Evolutionary conservation across 441 rosid genomes (phyloP).

Genomic region (Corymbia citriodora): DNA sequence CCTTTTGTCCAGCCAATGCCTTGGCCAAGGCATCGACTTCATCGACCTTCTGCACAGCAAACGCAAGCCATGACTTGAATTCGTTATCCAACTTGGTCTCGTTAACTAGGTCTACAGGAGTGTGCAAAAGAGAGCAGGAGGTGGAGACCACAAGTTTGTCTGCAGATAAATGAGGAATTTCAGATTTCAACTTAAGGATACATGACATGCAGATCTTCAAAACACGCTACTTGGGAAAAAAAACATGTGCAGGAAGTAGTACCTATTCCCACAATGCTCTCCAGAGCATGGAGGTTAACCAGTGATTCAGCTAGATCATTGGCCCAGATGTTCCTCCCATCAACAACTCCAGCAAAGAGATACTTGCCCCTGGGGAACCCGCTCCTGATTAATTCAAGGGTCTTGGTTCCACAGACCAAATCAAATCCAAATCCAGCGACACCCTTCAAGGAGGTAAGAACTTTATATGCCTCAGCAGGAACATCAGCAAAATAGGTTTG

Average conservation of each 20-base stretch:
- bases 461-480: background rate
- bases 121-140: constrained; percentile 2
- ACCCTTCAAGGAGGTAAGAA: background rate
- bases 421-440: background rate
- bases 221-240: background rate
- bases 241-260: background rate
- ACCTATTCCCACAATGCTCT: background rate
- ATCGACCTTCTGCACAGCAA: background rate
- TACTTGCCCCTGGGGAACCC: too few species aligned
- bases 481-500: background rate
- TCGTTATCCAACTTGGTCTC: background rate
- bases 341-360: too few species aligned
- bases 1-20: background rate
- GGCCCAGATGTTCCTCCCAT: too few species aligned
- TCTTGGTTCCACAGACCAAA: accelerated
- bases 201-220: background rate
- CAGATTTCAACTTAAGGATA: background rate
- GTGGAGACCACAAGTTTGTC: constrained; percentile 2
- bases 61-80: constrained; percentile 4
- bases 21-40: constrained; percentile 2
- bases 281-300: accelerated
- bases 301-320: background rate
- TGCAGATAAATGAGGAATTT: background rate
- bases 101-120: background rate
- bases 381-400: background rate